Conservation (phyloP, 1,139 yeast species). For the Suzukiozyma palmioleophila region DNA sequence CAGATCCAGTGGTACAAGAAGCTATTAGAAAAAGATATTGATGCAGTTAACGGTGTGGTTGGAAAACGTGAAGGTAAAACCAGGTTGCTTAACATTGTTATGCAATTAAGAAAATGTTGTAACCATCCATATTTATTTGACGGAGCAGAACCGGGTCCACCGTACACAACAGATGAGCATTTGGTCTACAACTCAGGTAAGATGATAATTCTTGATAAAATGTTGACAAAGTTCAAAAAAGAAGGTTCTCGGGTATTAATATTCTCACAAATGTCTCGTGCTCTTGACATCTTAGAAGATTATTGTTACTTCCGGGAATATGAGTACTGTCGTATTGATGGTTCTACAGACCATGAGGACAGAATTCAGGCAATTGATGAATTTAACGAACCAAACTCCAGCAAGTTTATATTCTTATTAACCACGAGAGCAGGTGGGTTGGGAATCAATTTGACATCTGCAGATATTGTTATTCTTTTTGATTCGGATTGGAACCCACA, state of each 20-base stretch:
- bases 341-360: conserved; percentile 91
- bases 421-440: conserved; percentile 99
- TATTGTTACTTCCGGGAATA: conserved; percentile 82
- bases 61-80: conserved; percentile 91
- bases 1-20: conserved; percentile 89
- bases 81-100: conserved; percentile 82
- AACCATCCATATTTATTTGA: conserved; percentile 96
- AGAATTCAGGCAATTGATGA: conserved; percentile 91
- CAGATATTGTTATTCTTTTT: conserved; percentile 83
- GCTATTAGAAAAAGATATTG: conserved; percentile 86
- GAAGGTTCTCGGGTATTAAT: conserved; percentile 89
- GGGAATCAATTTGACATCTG: conserved; percentile 90
- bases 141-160: conserved; percentile 99
- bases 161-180: conserved; percentile 94
- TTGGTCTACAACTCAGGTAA: conserved; percentile 84
- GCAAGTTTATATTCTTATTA: conserved; percentile 77
- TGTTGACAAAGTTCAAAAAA: conserved; percentile 63
- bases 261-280: conserved; percentile 92
- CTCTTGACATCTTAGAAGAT: conserved; percentile 88
- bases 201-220: conserved; percentile 82
- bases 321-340: conserved; percentile 90
- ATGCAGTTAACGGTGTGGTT: conserved; percentile 90
- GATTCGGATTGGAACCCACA: conserved; percentile 99
- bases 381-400: conserved; percentile 76
- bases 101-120: conserved; percentile 96